A percentile compares a stretch with the other conserved stretches of the same genome.
Evolutionary conservation across 225 moss, liverwort and hornwort species (phyloP).

Genomic region (Physcomitrium patens): DNA sequence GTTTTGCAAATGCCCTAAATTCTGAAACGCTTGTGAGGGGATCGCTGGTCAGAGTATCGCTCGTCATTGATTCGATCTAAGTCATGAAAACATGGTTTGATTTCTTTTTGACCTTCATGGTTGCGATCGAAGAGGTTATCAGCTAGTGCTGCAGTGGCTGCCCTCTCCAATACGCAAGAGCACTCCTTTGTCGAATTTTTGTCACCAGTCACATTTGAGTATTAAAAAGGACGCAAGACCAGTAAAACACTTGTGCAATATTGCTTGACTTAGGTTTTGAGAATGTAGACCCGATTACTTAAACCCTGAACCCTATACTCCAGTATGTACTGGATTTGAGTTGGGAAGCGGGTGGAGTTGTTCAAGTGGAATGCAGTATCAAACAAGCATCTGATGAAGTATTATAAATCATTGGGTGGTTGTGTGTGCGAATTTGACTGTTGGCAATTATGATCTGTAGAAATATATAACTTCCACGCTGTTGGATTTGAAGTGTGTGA

Average conservation of each 20-base stretch:
- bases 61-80: not conserved
- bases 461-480: not conserved
- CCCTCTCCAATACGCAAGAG: not conserved
- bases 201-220: not conserved
- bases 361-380: not conserved
- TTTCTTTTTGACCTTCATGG: not conserved
- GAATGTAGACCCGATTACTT: conserved; percentile 17
- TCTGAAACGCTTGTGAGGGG: not conserved
- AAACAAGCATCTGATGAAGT: not conserved
- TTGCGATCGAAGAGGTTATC: not conserved
- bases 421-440: conserved; percentile 15
- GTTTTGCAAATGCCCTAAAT: conserved; percentile 1
- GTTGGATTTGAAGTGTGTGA: conserved; percentile 1
- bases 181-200: not conserved
- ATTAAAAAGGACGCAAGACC: not conserved
- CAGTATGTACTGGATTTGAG: conserved; percentile 19
- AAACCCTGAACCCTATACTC: conserved; percentile 33
- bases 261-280: conserved; percentile 3
- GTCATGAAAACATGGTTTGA: not conserved
- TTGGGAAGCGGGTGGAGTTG: not conserved
- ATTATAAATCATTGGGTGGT: not conserved
- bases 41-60: not conserved
- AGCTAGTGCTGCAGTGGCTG: not conserved
- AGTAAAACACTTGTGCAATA: not conserved
- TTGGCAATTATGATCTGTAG: conserved; percentile 6